Evolutionary conservation across 176 grass and related monocot genomes (phyloP), one percentile per base, ranked within the genome.

Genomic region (Cocos nucifera): DNA sequence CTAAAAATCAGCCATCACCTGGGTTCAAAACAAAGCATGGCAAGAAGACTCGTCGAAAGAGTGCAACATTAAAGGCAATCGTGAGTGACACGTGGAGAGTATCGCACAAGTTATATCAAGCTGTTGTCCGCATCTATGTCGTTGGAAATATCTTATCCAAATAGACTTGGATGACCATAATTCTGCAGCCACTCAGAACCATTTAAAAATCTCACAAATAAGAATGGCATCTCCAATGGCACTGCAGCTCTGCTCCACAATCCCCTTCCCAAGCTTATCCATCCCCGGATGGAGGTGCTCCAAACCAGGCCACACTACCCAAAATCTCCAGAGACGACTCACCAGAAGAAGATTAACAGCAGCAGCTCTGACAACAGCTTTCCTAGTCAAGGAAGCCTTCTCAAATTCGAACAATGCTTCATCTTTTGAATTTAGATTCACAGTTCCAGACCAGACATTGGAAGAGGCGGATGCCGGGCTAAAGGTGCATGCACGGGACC

Each of bases 401-500:
- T 58, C 24, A 9, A 22, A 67, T 44, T 56, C 71, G 16, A 53
- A 59, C 17, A 4, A 18, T 21, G 81, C 83, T 22, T 79, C 62
- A n/a, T 50, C 80, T 54, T 72, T 84, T 28, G 87, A 91, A 22
- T 69, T 97, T 67, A 54, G 66, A 64, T 50, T 91, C 25, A 88
- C 73, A 4, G 26, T 76, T 57, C 83, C 87, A 18, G 83, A 80
- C 58, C 66, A 88, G 69, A 84, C 84, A 0, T 48, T 62, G 17
- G 92, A 91, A 65, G 87, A 97, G 66, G 92, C 87, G 0, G 64
- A 85, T 69, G 61, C 73, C 4, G 59, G 59, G 21, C 74, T 85
- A 63, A 72, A 54, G 57, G 14, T 59, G 2, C 87, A 91, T 62
- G 92, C 84, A 4, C 57, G 70, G 57, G 86, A 92, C 48, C 76